Evolutionary conservation across 805 yeast genomes (phyloP), one percentile per base, ranked within the genome.

Genomic region (Saturnispora galanensis): DNA sequence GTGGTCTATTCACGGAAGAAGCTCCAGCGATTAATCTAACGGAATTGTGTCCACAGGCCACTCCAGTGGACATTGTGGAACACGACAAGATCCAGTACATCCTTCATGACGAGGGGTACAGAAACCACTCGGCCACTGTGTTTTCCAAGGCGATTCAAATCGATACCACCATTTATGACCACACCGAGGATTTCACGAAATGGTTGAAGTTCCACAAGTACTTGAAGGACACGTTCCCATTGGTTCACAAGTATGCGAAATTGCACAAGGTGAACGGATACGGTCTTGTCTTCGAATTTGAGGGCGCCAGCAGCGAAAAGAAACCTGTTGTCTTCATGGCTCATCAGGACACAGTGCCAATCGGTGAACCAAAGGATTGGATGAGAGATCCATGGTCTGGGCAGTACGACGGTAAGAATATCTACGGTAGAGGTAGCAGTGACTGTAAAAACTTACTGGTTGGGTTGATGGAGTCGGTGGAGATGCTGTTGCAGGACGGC

Each of bases 401-500:
- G 1, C 58, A 56, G 15, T 66, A 54, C 47, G 69, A 66, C 48
- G 70, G 67, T 1, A 54, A 56, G 10, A 50, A 51, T 21, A 46
- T 67, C 10, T 65, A 62, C 56, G 71, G 70, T 10, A 52, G 71
- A 31, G 71, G 71, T 10, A 57, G 58, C 15, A 55, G 65, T 5
- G 71, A 67, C 47, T 66, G 71, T 42, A 71, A 71, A 50, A 64
- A 67, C 49, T 57, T 68, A 16, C 57, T 72, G 45, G 56, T 68
- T 34, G 75, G 69, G 41, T 62, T 50, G 59, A 53, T 30, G 55
- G 90, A 84, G 56, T 70, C 87, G 2, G 58, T 76, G 11, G 86
- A 81, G 54, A 58, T 64, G 39, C 60, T 82, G 31, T 55, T 84
- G 21, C 54, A 63, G 32, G 56, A 56, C 21, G 69, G 69, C 15